Base-by-base conservation (phyloP, 169 alveolate species). In the Plasmodium billcollinsi region DNA sequence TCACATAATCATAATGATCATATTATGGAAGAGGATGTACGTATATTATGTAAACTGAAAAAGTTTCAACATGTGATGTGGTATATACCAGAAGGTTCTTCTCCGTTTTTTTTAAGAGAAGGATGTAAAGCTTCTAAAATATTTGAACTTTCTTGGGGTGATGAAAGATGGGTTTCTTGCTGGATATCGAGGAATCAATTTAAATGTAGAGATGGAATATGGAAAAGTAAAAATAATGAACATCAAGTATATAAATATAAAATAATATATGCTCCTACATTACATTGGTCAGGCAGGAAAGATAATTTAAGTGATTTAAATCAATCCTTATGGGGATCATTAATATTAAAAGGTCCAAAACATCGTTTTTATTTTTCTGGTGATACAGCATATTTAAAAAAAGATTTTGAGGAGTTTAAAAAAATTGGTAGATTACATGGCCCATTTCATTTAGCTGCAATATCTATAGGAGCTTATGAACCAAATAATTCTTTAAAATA, bases 1-100 rank as follows among this genome's bases (percentile, higher is more conserved):
- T 78, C 89, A 39, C 89, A 78, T 66, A 78, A 78, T 33, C 89
- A 78, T 66, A 20, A 78, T 65, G 89, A 78, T 78, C 89, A 78
- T 45, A 78, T 78, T 2, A 78, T 65, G 78, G 78, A 78, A 43
- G 89, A 78, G 50, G 89, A 78, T 70, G 89, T 65, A 26, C 15
- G 89, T 50, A 52, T 65, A 50, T 52, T 78, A 50, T 78, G 89
- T 49, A 78, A 78, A 71, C 33, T 78, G 20, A 78, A 78, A 66
- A 78, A 78, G 20, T 78, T 78, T 26, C 66, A 78, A 58, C 69
- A 78, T 65, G 89, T 78, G 6, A 66, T 78, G 78, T 78, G 89
- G 89, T 78, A 78, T 78, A 76, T 78, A 0, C 89, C 89, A 0
- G 89, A 78, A 65, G 89, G 89, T 7, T 59, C 76, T 5, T 66